A percentile compares a stretch with the other conserved stretches of the same genome.
Conservation (phyloP, 305 asterid genomes). For the Coffea humblotiana region DNA sequence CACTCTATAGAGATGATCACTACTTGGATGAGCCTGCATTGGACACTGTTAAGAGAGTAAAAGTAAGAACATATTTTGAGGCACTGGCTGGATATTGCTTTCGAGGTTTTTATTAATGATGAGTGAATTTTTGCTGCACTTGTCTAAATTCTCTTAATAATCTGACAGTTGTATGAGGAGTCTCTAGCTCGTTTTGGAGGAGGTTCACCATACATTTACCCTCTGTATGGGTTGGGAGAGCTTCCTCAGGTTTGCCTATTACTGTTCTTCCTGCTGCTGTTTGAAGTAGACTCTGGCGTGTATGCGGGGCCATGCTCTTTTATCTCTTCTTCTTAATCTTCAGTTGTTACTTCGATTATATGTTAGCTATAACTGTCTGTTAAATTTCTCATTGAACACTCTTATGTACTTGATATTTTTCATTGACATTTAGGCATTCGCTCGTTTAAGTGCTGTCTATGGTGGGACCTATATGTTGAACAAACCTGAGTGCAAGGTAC, state of each 20-base stretch:
- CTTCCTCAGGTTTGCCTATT: constrained; percentile 81
- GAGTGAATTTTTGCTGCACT: constrained; percentile 7
- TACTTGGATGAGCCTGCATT: constrained; percentile 87
- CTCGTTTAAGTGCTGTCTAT: constrained; percentile 97
- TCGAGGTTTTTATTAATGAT: constrained; percentile 9
- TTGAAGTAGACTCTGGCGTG: background rate
- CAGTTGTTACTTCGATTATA: constrained; percentile 6
- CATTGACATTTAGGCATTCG: constrained; percentile 66
- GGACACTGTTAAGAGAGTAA: constrained; percentile 91
- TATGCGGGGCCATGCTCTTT: constrained; percentile 1
- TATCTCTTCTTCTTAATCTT: background rate
- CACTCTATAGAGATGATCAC: constrained; percentile 86
- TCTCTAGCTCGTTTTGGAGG: constrained; percentile 94
- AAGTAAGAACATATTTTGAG: constrained; percentile 40
- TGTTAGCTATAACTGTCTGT: constrained; percentile 1
- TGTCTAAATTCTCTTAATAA: constrained; percentile 11
- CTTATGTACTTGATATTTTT: constrained; percentile 3
- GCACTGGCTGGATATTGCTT: constrained; percentile 13
- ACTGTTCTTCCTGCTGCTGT: constrained; percentile 11
- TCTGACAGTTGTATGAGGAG: constrained; percentile 81
- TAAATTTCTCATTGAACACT: background rate
- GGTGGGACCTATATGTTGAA: constrained; percentile 99
- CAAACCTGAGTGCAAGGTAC: constrained; percentile 97
- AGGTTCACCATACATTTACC: constrained; percentile 97
- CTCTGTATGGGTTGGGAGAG: constrained; percentile 95